These are phyloP conservation scores for Dacryopinax primogenitus DNA, from an alignment of 768 basidiomycete species.

Conservation along the genomic window DNA sequence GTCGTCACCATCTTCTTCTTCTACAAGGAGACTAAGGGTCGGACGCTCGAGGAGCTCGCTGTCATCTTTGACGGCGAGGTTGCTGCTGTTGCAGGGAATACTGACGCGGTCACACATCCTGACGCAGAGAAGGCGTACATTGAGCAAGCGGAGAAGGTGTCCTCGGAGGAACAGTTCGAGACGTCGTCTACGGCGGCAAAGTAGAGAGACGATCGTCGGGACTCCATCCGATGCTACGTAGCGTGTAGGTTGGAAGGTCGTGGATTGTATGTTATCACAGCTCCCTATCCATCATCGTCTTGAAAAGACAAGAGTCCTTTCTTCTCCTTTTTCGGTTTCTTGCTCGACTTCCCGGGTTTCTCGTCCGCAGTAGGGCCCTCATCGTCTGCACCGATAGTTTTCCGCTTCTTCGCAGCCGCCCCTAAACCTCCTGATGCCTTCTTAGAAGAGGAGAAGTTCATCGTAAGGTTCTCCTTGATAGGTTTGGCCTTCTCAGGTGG, in stretches of 20 bases:
- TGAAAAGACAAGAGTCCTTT: conserved; percentile 30
- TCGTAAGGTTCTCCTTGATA: conserved; percentile 8
- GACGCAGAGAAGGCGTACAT: background rate
- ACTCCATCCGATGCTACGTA: background rate
- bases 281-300: conserved; percentile 21
- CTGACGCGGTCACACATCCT: background rate
- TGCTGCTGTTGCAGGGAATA: conserved; percentile 8
- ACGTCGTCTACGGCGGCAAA: background rate
- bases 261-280: background rate
- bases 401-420: conserved; percentile 22
- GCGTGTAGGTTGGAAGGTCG: background rate
- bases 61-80: conserved; percentile 11
- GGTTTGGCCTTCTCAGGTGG: conserved; percentile 9
- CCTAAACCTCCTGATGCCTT: conserved; percentile 6
- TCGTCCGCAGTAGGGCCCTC: conserved; percentile 11
- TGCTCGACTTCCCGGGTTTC: conserved; percentile 22
- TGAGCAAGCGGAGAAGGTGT: background rate
- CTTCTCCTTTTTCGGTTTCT: conserved; percentile 27
- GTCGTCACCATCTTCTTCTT: conserved; percentile 50
- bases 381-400: conserved; percentile 17
- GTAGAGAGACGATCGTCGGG: background rate
- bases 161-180: background rate
- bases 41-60: conserved; percentile 12
- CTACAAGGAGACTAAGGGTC: conserved; percentile 28
- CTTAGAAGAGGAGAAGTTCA: conserved; percentile 16